Percentiles rank a stretch among this genome's conserved stretches.
Conservation (phyloP, 768 basidiomycete species). For the Pleurotus ostreatus region DNA sequence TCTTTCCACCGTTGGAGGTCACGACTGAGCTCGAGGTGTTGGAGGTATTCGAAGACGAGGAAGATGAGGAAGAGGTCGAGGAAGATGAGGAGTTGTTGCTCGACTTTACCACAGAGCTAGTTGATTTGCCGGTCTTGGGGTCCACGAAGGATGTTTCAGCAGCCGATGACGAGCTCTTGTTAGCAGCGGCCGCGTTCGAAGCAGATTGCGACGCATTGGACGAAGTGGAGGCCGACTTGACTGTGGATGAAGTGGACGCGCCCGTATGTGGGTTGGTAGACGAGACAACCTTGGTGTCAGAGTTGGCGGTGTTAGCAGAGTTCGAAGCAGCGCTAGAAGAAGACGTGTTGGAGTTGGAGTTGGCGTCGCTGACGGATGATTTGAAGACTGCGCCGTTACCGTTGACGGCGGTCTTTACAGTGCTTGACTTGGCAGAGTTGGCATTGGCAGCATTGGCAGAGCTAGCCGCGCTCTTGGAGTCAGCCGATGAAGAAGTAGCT, state of each 20-base stretch:
- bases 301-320: neutral
- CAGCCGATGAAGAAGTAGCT: neutral
- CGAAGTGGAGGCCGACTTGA: neutral
- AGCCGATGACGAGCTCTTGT: neutral
- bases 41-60: neutral
- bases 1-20: neutral
- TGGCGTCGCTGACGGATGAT: neutral
- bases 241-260: neutral
- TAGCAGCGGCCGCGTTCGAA: neutral
- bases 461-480: neutral
- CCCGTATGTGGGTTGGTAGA: constrained; percentile 5
- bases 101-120: neutral
- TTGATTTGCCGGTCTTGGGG: neutral
- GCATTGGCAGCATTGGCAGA: neutral
- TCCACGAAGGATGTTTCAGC: neutral
- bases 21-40: constrained; percentile 1
- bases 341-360: constrained; percentile 2
- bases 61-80: neutral
- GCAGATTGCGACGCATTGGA: constrained; percentile 4
- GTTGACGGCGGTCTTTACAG: constrained; percentile 4
- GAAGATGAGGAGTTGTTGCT: neutral
- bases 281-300: neutral
- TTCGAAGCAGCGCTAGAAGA: neutral
- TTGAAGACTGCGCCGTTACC: neutral
- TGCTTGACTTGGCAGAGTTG: constrained; percentile 5